Evolutionary conservation across 306 rosid genomes (phyloP), one percentile per base, ranked within the genome.

Genomic region (Mucuna pruriens): DNA sequence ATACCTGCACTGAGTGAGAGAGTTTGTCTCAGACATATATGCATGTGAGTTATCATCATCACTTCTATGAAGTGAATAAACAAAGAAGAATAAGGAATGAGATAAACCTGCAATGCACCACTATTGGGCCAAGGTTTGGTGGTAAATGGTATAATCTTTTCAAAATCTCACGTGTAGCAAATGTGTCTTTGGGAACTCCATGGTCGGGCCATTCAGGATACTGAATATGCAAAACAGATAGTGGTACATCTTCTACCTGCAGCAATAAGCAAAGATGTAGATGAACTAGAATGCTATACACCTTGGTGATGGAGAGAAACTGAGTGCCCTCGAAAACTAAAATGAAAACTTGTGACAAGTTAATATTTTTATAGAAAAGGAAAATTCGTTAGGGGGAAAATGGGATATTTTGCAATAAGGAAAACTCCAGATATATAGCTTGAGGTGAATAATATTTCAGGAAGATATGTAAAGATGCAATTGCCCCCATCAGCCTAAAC

Each of bases 131-230:
- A 80, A 85, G 70, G 77, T 82, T 81, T 20, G 97, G 86, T 10
- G 98, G 93, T 25, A 90, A 74, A 13, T 77, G 90, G 81, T 84
- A 88, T 71, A 85, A 71, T 80, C 97, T 86, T 88, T 83, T 93
- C 76, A 92, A 85, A 71, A 95, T 88, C 83, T 90, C 90, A 75
- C 94, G 98, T 54, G 90, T 97, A 70, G 91, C 85, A 75, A 29
- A 26, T 9, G 97, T 93, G 85, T 92, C 90, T 9, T 39, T 48
- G 1, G 98, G 99, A 86, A 92, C 99, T 79, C 99, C 99, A 83
- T 93, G 98, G 77, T 95, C 98, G 13, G 98, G 97, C 98, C 97
- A 93, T 78, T 93, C 96, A 31, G 97, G 94, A 88, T 95, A 92
- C 77, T 91, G 98, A 85, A 95, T 66, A 78, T 95, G 99, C 85